A percentile compares a stretch with the other conserved stretches of the same genome.
Evolutionary conservation across 345 rosid genomes (phyloP).

Genomic region (Acer saccharum): DNA sequence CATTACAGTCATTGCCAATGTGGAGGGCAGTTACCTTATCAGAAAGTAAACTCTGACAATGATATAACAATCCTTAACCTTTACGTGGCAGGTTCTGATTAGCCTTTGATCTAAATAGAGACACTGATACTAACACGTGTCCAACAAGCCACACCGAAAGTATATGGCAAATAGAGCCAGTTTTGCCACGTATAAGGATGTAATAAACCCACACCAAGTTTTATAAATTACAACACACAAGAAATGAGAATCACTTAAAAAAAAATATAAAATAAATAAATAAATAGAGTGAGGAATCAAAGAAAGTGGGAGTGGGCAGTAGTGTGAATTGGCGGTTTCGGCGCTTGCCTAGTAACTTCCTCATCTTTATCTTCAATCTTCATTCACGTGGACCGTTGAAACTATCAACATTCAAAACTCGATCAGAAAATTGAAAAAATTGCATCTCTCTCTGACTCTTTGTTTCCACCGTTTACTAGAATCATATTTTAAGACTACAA

Average conservation of each 20-base stretch:
- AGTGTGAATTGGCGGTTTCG: conserved; percentile 12
- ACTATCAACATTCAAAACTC: neutral
- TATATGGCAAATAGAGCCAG: neutral
- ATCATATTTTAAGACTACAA: neutral
- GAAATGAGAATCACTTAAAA: neutral
- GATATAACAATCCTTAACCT: neutral
- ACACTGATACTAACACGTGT: neutral
- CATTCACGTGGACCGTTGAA: conserved; percentile 20
- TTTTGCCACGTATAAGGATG: neutral
- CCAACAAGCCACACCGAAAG: conserved; percentile 24
- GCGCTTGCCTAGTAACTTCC: conserved; percentile 26
- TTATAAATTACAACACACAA: no score
- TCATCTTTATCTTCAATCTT: conserved; percentile 29
- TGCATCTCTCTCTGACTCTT: neutral
- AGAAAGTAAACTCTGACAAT: neutral
- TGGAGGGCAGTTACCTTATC: no score
- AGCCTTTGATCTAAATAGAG: conserved; percentile 1
- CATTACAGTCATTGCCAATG: no score
- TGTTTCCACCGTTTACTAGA: neutral
- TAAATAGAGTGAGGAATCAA: no score
- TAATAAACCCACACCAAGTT: neutral
- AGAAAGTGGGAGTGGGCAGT: no score
- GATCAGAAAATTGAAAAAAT: neutral
- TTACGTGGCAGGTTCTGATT: conserved; percentile 13
- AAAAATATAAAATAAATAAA: no score